These are phyloP conservation scores for Coemansia pectinata DNA, from an alignment of 192 early-diverging fungal species.

Conservation along the genomic window DNA sequence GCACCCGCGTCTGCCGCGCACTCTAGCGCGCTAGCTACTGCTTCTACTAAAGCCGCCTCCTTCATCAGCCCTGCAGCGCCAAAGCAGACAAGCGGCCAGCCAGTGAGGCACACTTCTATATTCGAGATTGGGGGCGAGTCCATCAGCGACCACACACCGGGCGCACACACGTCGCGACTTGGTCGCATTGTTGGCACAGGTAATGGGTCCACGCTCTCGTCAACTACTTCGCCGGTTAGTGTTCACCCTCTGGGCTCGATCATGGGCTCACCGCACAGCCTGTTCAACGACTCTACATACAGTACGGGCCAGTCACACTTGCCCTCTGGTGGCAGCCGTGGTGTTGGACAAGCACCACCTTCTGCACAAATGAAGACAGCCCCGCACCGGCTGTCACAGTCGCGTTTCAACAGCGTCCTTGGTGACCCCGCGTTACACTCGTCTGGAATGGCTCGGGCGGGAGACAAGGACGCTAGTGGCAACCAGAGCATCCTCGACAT, in stretches of 20 bases:
- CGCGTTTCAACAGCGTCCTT: conserved; percentile 40
- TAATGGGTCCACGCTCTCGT: conserved; percentile 17
- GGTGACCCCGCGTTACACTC: conserved; percentile 26
- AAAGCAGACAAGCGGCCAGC: conserved; percentile 12
- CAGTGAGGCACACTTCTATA: conserved; percentile 34
- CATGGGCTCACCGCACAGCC: conserved; percentile 44
- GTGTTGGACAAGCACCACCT: not conserved
- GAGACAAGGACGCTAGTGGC: conserved; percentile 11
- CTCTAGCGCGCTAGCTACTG: conserved; percentile 11
- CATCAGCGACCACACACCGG: conserved; percentile 21
- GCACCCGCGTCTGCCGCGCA: conserved; percentile 3
- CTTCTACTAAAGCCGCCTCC: conserved; percentile 19
- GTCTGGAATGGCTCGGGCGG: conserved; percentile 14
- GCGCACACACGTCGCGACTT: conserved; percentile 19
- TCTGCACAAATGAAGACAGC: not conserved
- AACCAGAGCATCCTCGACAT: conserved; percentile 25
- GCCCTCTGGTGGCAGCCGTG: not conserved
- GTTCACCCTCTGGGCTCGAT: conserved; percentile 44
- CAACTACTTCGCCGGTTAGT: conserved; percentile 42
- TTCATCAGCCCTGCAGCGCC: conserved; percentile 22
- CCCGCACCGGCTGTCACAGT: conserved; percentile 38
- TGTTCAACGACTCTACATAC: conserved; percentile 43
- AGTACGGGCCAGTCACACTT: conserved; percentile 8
- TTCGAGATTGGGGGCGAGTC: conserved; percentile 55
- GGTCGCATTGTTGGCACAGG: conserved; percentile 13